Base-by-base conservation (phyloP, 2,329 filamentous ascomycete genomes). In the Zymoseptoria passerinii region DNA sequence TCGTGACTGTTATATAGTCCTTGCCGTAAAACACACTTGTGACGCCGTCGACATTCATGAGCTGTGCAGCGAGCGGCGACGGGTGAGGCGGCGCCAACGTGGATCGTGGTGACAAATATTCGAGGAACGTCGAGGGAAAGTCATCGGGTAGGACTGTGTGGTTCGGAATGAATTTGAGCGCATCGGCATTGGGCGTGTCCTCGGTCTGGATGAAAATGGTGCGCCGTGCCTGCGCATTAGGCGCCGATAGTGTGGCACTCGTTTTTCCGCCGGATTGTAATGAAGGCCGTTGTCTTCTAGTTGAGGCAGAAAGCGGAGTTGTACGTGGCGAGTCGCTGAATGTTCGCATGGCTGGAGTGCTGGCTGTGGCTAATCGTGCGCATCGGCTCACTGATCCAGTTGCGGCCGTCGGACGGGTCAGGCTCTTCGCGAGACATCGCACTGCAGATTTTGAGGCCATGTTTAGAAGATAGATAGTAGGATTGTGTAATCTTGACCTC, bases 131-230 rank as follows among this genome's bases (percentile, higher is more conserved):
- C 2, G 87, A 84, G 6, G 82, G 76, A 63, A 96, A 79, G 55
- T 78, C 79, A 64, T 87, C 80, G 20, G 94, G 92, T 1, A 99
- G 82, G 54, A 99, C 85, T 48, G 83, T 83, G 74, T 90, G 86
- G 76, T 96, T 96, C 1, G 94, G 94, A 48, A 95, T 83, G 77
- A 99, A 99, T 77, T 99, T 99, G 70, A 97, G 73, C 71, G 83
- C 92, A 77, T 97, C 91, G n/a, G 85, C 81, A 75, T 99, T 99
- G 27, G 94, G 94, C 1, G 94, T 99, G 65, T 82, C 83, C 72
- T 97, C 92, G 4, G 92, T 97, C 77, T 99, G 94, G 71, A 99
- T 99, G 79, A 97, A 99, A 74, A 99, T 95, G 23, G 85, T 91
- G 64, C 92, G 86, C 54, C 63, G 62, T 16, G 68, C 63, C 58